Base-by-base conservation (phyloP, 768 basidiomycete genomes). In the Sarcomyxa edulis region DNA sequence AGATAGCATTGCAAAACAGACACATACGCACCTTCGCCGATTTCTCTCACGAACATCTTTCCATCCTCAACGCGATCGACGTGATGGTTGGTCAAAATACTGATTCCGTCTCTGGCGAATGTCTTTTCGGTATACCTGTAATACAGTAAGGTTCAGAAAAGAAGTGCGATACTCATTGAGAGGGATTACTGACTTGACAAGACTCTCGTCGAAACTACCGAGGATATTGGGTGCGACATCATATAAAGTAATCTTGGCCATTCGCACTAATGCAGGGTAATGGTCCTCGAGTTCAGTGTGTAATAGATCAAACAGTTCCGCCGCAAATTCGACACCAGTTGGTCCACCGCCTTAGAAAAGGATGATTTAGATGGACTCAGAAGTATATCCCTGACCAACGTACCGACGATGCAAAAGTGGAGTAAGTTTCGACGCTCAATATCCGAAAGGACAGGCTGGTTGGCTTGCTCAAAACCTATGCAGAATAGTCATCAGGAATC, bases 371-470 rank as follows among this genome's bases (percentile, higher is more conserved):
- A 35, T 16, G 12, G 12, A 28, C 36, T 31, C 2, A 37, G 12
- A 24, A 26, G 25, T 9, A 31, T 20, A 7, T 24, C n/a, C n/a
- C n/a, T n/a, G n/a, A n/a, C n/a, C n/a, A 12, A 58, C 75, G 50
- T 60, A 62, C 91, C 92, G 32, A 92, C 89, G 33, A 94, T 77
- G 44, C 87, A 90, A 52, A 94, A 94, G 45, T 88, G 81, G 16
- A 94, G 73, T 9, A 94, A 61, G 43, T 81, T 79, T 39, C 79
- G 66, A 34, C 86, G 76, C 47, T 94, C 78, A 26, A 74, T 61
- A 41, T 90, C 89, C 1, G 84, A 76, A 10, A 89, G 62, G 2
- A 71, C 78, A 0, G 90, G 91, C 48, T 89, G 83, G 48, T 80
- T 82, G 2, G 91, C 91, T 50, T 89, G 84, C 52, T 93, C 90